These are phyloP conservation scores for Aspergillus bertholletiae DNA, from an alignment of 495 filamentous ascomycete species.

Conservation along the genomic window DNA sequence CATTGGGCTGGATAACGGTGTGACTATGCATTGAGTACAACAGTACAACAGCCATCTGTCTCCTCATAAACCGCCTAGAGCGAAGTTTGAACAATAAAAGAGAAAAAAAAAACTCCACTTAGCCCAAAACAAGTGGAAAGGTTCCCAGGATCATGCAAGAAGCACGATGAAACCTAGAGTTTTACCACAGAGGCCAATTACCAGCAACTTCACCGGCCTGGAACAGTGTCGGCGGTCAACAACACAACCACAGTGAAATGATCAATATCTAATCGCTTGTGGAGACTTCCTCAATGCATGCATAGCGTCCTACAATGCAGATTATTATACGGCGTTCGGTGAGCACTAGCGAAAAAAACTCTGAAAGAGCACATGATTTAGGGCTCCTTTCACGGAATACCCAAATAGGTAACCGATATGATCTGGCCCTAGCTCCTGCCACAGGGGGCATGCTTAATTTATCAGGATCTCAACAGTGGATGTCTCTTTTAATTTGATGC, in stretches of 20 bases:
- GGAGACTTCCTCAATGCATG: neutral
- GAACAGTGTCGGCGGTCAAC: neutral
- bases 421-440: neutral
- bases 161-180: neutral
- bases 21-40: no score
- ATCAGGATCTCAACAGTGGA: neutral
- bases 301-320: neutral
- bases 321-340: neutral
- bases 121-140: no score
- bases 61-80: no score
- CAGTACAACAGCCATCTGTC: no score
- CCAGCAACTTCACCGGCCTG: neutral
- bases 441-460: conserved; percentile 1
- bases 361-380: conserved; percentile 11
- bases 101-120: no score
- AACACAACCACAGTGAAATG: neutral
- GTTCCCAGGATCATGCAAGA: no score
- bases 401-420: conserved; percentile 1
- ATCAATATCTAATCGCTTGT: neutral
- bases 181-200: neutral
- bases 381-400: conserved; percentile 12
- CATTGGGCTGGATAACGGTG: no score
- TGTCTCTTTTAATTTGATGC: neutral
- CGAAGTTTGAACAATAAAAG: no score
- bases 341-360: conserved; percentile 4